Conservation (phyloP, 2,329 filamentous ascomycete species). For the Pestalotiopsis sp. region DNA sequence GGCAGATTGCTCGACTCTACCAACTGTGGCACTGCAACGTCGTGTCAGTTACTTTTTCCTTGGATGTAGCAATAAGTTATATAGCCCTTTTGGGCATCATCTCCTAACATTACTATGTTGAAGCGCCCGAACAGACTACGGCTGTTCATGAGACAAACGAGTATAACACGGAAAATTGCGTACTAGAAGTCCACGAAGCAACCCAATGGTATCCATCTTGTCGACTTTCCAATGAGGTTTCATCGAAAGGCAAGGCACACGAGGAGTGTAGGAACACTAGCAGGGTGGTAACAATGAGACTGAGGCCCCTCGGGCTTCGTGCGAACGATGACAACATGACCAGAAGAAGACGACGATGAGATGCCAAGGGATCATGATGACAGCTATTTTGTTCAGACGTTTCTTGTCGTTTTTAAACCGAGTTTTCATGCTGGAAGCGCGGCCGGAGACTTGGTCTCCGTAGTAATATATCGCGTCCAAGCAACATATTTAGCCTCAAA, state of each 20-base stretch:
- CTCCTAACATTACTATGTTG: no score
- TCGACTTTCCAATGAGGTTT: slow-evolving; percentile 3
- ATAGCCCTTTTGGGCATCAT: no score
- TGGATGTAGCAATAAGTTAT: no score
- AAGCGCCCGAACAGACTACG: no score
- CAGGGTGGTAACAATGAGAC: background rate
- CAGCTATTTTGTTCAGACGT: background rate
- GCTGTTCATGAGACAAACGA: no score
- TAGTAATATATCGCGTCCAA: background rate
- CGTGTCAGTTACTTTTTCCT: no score
- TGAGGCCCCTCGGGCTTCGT: background rate
- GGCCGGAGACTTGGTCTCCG: background rate
- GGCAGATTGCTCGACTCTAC: slow-evolving; percentile 66
- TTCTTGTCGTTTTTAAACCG: background rate
- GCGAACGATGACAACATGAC: background rate
- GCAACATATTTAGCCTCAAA: slow-evolving; percentile 3
- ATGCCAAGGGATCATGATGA: background rate
- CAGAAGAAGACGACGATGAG: background rate
- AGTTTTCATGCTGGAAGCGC: background rate
- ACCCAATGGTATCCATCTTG: slow-evolving; percentile 57
- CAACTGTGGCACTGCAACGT: slow-evolving; percentile 55
- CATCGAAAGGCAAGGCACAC: slow-evolving; percentile 1
- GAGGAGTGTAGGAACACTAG: background rate
- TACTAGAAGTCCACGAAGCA: slow-evolving; percentile 61
- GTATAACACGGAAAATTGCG: no score